A percentile compares a stretch with the other conserved stretches of the same genome.
phyloP scores from a whole-genome alignment of 495 filamentous ascomycete species.

The Stereocaulon alpinum region DNA sequence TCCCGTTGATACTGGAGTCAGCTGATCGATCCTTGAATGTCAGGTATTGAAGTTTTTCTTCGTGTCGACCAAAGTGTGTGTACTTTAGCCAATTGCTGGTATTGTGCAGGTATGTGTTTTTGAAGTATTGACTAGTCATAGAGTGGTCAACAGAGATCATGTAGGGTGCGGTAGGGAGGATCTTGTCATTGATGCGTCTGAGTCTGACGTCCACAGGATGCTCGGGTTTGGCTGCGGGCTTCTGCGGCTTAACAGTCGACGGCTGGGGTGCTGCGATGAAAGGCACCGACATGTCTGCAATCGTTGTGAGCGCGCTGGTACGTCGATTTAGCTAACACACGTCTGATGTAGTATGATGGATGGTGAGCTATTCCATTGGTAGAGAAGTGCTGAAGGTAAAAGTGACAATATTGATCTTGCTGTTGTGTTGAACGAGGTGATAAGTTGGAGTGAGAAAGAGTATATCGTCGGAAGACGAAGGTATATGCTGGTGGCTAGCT shows the following conservation, averaged over 20 bases:
- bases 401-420: neutral
- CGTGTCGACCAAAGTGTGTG: slow-evolving; percentile 34
- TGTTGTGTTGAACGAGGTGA: neutral
- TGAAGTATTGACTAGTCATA: slow-evolving; percentile 34
- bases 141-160: slow-evolving; percentile 34
- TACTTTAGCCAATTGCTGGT: slow-evolving; percentile 40
- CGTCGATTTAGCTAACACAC: no score
- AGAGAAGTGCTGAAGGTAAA: neutral
- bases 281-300: neutral
- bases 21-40: slow-evolving; percentile 42
- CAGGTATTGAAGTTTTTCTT: slow-evolving; percentile 45
- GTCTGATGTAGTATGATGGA: no score
- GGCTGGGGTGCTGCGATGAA: neutral
- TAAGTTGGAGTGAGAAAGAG: neutral
- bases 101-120: slow-evolving; percentile 26
- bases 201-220: slow-evolving; percentile 30
- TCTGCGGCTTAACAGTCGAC: neutral
- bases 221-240: neutral
- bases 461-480: neutral
- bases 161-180: slow-evolving; percentile 40
- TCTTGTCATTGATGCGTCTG: slow-evolving; percentile 34
- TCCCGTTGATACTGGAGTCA: slow-evolving; percentile 34
- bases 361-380: no score
- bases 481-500: neutral
- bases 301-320: neutral